These are phyloP conservation scores for Lanmaoa rubissima DNA, from an alignment of 768 basidiomycete genomes.

Conservation along the genomic window DNA sequence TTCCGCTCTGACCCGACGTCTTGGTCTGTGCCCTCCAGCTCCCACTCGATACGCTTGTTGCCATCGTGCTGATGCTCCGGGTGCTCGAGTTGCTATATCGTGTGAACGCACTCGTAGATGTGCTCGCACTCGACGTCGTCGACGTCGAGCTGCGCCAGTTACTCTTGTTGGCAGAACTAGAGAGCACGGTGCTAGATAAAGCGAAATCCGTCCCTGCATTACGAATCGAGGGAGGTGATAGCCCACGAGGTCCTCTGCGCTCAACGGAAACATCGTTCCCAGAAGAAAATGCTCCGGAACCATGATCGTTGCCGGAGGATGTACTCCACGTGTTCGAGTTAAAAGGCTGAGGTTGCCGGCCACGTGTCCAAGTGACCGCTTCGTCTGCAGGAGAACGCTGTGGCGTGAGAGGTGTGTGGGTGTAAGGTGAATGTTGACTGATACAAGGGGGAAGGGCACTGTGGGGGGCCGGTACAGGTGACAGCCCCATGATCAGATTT, in stretches of 20 bases:
- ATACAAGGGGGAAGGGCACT: not conserved
- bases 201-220: constrained; percentile 46
- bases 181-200: constrained; percentile 61
- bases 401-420: constrained; percentile 30
- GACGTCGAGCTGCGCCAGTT: constrained; percentile 82
- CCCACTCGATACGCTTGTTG: constrained; percentile 72
- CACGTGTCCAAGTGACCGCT: constrained; percentile 47
- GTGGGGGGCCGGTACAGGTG: constrained; percentile 17
- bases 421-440: constrained; percentile 24
- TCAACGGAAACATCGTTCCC: constrained; percentile 26
- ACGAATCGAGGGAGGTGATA: constrained; percentile 61
- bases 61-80: constrained; percentile 74
- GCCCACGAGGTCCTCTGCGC: constrained; percentile 41
- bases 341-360: constrained; percentile 38
- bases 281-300: constrained; percentile 11
- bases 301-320: constrained; percentile 14
- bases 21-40: constrained; percentile 63
- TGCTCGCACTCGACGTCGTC: constrained; percentile 65
- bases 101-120: constrained; percentile 72
- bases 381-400: constrained; percentile 40
- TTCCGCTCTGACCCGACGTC: constrained; percentile 14
- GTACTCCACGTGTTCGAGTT: constrained; percentile 21
- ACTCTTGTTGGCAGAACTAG: constrained; percentile 37
- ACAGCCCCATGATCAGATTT: constrained; percentile 63
- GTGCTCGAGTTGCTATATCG: constrained; percentile 69